Base-by-base conservation (phyloP, 2,329 filamentous ascomycete species). In the Fusarium tupiense region DNA sequence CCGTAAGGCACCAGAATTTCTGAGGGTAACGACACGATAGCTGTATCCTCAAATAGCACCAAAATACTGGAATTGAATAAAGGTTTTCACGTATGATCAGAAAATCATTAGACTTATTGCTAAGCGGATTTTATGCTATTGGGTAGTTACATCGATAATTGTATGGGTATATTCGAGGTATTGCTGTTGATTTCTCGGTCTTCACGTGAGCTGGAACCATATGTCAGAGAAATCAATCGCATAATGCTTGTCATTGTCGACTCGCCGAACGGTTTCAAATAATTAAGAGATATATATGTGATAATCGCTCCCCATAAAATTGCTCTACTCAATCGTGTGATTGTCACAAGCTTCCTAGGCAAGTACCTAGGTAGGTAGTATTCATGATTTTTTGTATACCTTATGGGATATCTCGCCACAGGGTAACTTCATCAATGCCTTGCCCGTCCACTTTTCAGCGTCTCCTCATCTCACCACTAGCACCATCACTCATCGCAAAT, bases 361-460 rank as follows among this genome's bases (percentile, higher is more conserved):
- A 29, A 59, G 35, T 54, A 24, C 58, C 24, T 54, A 24, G 35
- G 26, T 54, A 24, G 35, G 26, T 31, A 17, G 35, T 53, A 53
- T 53, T 46, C 31, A 47, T 24, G 11, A 53, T 19, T 88, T 87
- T 67, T 90, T n/a, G 20, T 26, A 47, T 41, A 35, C 19, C 17
- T 17, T 35, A 49, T 29, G n/a, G n/a, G 40, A 49, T 24, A 46
- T 37, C 26, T 71, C 31, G 54, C 66, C 66, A 59, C 47, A 70
- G 67, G 67, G 67, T 70, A 70, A 33, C 50, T 31, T 40, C 44
- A 35, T 44, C 35, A 57, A 46, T 40, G 41, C 58, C 22, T 62
- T 29, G 41, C 58, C 26, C 67, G 40, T 56, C 65, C 70, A 71
- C 60, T 69, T 72, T 61, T 66, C n/a, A 41, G 35, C 37, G 53